phyloP scores from a whole-genome alignment of 1,284 basidiomycete genomes.

The Afroboletus lepidellus region DNA sequence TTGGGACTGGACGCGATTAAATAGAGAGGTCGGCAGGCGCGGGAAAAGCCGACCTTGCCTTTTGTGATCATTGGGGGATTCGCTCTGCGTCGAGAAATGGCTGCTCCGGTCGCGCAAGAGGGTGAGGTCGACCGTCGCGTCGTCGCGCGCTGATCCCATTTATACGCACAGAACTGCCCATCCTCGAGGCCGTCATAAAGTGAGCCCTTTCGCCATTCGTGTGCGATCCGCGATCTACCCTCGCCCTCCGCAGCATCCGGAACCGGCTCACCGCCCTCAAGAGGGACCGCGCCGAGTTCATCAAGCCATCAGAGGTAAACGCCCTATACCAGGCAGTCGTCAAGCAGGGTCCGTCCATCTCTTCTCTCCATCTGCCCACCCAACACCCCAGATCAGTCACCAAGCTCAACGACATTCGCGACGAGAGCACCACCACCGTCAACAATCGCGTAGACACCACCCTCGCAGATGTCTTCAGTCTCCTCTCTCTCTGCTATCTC shows the following conservation, averaged over 20 bases:
- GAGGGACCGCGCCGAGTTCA: slow-evolving; percentile 85
- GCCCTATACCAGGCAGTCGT: slow-evolving; percentile 91
- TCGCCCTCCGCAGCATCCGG: slow-evolving; percentile 66
- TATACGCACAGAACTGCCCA: slow-evolving; percentile 71
- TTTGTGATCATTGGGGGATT: slow-evolving; percentile 36
- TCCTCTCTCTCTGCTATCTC: slow-evolving; percentile 89
- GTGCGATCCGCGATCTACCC: slow-evolving; percentile 31
- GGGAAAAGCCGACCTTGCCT: slow-evolving; percentile 31
- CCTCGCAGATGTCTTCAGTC: slow-evolving; percentile 89
- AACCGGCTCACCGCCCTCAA: slow-evolving; percentile 87
- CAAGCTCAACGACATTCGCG: slow-evolving; percentile 88
- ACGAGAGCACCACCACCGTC: slow-evolving; percentile 67
- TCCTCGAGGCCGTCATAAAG: slow-evolving; percentile 95
- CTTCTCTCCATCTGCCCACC: neutral
- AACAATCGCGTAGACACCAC: slow-evolving; percentile 92
- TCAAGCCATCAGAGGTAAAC: slow-evolving; percentile 92
- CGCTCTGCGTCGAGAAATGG: slow-evolving; percentile 39
- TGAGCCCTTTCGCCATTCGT: slow-evolving; percentile 30
- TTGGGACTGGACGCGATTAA: slow-evolving; percentile 22
- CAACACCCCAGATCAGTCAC: slow-evolving; percentile 61
- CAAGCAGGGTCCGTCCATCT: slow-evolving; percentile 73
- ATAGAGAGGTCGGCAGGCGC: slow-evolving; percentile 19
- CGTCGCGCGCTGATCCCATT: slow-evolving; percentile 3
- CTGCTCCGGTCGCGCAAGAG: slow-evolving; percentile 71
- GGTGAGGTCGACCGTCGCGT: slow-evolving; percentile 38